Conservation (phyloP, 176 grass and related monocot species). For the Carex parvula region DNA sequence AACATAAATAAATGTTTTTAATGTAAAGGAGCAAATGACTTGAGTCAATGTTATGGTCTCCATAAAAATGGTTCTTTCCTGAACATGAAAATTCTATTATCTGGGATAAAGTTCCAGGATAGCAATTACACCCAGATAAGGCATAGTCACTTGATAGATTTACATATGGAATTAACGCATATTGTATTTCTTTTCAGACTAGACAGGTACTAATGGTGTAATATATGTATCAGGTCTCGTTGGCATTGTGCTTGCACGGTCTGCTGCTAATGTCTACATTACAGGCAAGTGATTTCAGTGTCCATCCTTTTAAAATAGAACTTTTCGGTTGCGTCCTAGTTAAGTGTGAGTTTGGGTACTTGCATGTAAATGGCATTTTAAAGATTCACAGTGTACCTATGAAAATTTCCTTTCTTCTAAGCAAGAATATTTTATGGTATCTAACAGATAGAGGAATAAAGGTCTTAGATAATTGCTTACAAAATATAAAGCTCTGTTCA, state of each 20-base stretch:
- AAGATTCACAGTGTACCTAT: neutral
- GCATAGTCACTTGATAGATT: neutral
- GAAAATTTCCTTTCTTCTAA: neutral
- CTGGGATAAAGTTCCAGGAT: neutral
- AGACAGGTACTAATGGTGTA: neutral
- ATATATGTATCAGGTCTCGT: conserved; percentile 57
- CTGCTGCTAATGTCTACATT: conserved; percentile 57
- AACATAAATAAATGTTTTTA: neutral
- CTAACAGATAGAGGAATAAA: conserved; percentile 65
- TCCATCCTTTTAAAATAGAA: neutral
- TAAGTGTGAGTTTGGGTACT: neutral
- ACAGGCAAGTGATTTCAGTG: conserved; percentile 46
- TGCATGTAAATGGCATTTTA: neutral
- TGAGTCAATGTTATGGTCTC: neutral
- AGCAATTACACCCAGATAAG: neutral
- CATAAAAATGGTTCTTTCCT: neutral
- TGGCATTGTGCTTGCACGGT: conserved; percentile 45
- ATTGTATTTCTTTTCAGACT: neutral
- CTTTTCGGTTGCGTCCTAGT: neutral
- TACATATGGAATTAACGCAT: neutral
- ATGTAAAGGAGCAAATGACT: neutral
- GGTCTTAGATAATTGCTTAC: conserved; percentile 65
- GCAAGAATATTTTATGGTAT: conserved; percentile 20
- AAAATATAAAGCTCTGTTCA: conserved; percentile 57
- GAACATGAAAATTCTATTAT: neutral